A percentile compares a stretch with the other conserved stretches of the same genome.
These are phyloP conservation scores for Phaeosphaeriaceae sp. DNA, from an alignment of 2,329 filamentous ascomycete genomes.

Conservation along the genomic window DNA sequence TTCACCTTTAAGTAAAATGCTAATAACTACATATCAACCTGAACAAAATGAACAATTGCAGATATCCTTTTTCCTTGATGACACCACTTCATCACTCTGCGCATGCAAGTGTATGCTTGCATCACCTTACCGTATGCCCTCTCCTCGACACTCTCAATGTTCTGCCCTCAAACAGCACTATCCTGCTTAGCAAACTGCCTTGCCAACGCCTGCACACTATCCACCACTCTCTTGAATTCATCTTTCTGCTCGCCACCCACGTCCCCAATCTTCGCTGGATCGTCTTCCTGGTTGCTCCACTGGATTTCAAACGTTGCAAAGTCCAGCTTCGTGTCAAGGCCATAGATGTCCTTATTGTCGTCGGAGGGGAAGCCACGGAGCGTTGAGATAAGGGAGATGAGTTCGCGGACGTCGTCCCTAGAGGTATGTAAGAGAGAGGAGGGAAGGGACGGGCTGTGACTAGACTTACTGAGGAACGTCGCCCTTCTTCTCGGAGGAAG, in stretches of 20 bases:
- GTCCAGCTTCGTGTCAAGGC: conserved; percentile 47
- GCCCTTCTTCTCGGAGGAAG: conserved; percentile 48
- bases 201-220: conserved; percentile 51
- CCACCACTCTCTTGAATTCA: conserved; percentile 52
- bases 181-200: conserved; percentile 52
- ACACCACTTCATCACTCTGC: too few relatives aligned
- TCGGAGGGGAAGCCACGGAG: conserved; percentile 52
- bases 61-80: too few relatives aligned
- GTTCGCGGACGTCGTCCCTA: conserved; percentile 52
- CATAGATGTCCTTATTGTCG: conserved; percentile 49
- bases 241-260: conserved; percentile 51
- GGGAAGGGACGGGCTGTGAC: neutral
- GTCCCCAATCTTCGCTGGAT: conserved; percentile 41
- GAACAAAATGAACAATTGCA: too few relatives aligned
- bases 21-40: too few relatives aligned
- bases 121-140: too few relatives aligned
- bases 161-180: conserved; percentile 34
- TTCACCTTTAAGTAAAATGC: too few relatives aligned
- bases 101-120: too few relatives aligned
- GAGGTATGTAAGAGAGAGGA: neutral
- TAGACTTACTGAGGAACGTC: conserved; percentile 39
- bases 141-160: neutral
- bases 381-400: conserved; percentile 46
- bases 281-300: conserved; percentile 51
- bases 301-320: conserved; percentile 54